Evolutionary conservation across 2,329 filamentous ascomycete genomes (phyloP), one percentile per base, ranked within the genome.

Genomic region (Anisogramma anomala): DNA sequence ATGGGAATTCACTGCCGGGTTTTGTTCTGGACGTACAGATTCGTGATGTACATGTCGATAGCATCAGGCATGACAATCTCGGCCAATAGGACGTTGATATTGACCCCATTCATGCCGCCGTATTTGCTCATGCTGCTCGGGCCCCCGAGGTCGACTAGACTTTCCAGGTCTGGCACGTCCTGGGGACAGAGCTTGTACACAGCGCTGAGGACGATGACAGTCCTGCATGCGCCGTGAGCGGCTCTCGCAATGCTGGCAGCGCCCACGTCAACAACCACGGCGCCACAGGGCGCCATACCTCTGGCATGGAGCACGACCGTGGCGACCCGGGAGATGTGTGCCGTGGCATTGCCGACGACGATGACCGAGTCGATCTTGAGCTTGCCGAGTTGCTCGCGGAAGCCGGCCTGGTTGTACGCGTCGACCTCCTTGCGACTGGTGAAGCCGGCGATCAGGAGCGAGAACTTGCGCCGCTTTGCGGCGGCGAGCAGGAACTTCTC

Each of bases 101-200:
- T 80, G 36, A 91, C 73, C 33, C 85, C 79, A 37, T 94, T 79
- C 52, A 94, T 72, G 28, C 78, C 71, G 5, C 85, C 87, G 48
- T 95, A 82, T 56, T 85, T 94, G 28, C 70, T 72, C 32, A 91
- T 75, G 42, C 81, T 79, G 1, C 87, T 77, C 57, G 88, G 79
- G 13, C 86, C 89, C 64, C n/a, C n/a, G n/a, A 86, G 86, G 62
- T 95, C 89, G 44, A 94, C 83, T 46, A 94, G 66, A 4, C 79
- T 77, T 49, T 86, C 82, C 39, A 83, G 79, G 53, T 91, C 79
- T 53, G 87, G 88, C 1, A 87, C 83, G 53, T 87, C 89, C 45
- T 93, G 79, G 0, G 91, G 88, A 51, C 85, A 93, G 41, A 98
- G 74, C 63, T 94, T 94, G 68, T 95, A 96, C 15, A 96, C 81